Conservation (phyloP, 2,329 filamentous ascomycete species). For the Sarocladiaceae sp. region DNA sequence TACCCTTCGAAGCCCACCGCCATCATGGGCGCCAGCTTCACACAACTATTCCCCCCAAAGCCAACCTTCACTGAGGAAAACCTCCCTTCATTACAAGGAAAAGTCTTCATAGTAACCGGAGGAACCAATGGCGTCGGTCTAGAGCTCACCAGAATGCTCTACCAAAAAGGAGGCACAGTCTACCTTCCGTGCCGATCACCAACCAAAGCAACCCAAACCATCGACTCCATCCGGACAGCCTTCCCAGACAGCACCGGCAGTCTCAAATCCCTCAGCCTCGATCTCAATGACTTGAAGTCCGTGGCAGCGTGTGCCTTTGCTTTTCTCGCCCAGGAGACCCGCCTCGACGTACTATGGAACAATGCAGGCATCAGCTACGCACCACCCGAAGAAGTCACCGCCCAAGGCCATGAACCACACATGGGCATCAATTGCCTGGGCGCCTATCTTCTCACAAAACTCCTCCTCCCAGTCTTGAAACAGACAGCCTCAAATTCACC, state of each 20-base stretch:
- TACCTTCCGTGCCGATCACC: slow-evolving; percentile 46
- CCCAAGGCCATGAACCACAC: slow-evolving; percentile 30
- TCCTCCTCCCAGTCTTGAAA: slow-evolving; percentile 25
- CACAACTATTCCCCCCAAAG: background rate
- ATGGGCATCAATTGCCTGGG: slow-evolving; percentile 31
- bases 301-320: slow-evolving; percentile 31
- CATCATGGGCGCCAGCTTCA: background rate
- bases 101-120: slow-evolving; percentile 44
- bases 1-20: background rate
- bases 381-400: slow-evolving; percentile 28
- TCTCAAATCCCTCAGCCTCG: slow-evolving; percentile 30
- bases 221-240: slow-evolving; percentile 14
- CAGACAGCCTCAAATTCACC: slow-evolving; percentile 24
- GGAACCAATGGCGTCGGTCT: slow-evolving; percentile 38
- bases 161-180: slow-evolving; percentile 45
- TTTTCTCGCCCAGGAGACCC: slow-evolving; percentile 31
- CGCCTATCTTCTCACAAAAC: slow-evolving; percentile 28
- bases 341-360: slow-evolving; percentile 39
- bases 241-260: slow-evolving; percentile 12
- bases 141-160: slow-evolving; percentile 49
- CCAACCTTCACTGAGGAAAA: slow-evolving; percentile 22
- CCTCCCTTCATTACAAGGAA: slow-evolving; percentile 20
- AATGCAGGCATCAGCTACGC: slow-evolving; percentile 33
- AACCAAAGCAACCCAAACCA: slow-evolving; percentile 25
- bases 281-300: slow-evolving; percentile 37